Percentiles rank a stretch among this genome's conserved stretches.
phyloP scores from a whole-genome alignment of 1,284 basidiomycete species.

The Ganoderma sp. region DNA sequence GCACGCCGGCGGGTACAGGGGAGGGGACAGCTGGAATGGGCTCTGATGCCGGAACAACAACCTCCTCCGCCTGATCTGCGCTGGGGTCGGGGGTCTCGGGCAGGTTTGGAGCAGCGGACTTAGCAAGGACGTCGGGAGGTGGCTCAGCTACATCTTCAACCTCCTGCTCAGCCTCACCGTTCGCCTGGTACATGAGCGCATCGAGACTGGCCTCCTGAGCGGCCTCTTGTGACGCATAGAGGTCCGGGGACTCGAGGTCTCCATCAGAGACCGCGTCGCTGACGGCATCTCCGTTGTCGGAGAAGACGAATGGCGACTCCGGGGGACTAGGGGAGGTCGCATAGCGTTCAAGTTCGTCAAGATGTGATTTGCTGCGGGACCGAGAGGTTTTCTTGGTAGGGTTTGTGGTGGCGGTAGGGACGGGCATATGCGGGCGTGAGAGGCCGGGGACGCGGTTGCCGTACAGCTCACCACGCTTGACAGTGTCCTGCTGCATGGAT shows the following conservation, averaged over 20 bases:
- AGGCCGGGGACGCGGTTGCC: conserved; percentile 69
- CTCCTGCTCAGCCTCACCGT: conserved; percentile 8
- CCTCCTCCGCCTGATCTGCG: conserved; percentile 11
- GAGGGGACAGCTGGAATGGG: neutral
- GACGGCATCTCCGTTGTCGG: conserved; percentile 27
- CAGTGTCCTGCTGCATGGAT: conserved; percentile 53
- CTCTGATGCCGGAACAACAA: conserved; percentile 20
- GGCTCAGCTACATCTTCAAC: neutral
- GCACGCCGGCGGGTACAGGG: neutral
- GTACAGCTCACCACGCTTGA: conserved; percentile 67
- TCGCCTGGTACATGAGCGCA: conserved; percentile 12
- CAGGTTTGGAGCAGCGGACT: conserved; percentile 4
- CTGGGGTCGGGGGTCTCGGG: conserved; percentile 13
- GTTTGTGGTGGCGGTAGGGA: conserved; percentile 19
- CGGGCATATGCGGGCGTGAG: conserved; percentile 36
- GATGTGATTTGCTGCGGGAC: conserved; percentile 19
- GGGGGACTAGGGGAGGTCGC: conserved; percentile 28
- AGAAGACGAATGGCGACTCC: conserved; percentile 24
- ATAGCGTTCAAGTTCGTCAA: conserved; percentile 28
- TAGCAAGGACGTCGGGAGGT: neutral
- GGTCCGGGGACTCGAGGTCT: conserved; percentile 17
- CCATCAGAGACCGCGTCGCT: conserved; percentile 27
- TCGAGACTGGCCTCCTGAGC: conserved; percentile 21
- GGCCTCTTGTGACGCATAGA: conserved; percentile 17
- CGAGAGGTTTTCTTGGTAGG: conserved; percentile 18